Percentiles rank a stretch among this genome's conserved stretches.
These are phyloP conservation scores for Boletus pseudo-olivaceus DNA, from an alignment of 768 basidiomycete genomes.

Conservation along the genomic window DNA sequence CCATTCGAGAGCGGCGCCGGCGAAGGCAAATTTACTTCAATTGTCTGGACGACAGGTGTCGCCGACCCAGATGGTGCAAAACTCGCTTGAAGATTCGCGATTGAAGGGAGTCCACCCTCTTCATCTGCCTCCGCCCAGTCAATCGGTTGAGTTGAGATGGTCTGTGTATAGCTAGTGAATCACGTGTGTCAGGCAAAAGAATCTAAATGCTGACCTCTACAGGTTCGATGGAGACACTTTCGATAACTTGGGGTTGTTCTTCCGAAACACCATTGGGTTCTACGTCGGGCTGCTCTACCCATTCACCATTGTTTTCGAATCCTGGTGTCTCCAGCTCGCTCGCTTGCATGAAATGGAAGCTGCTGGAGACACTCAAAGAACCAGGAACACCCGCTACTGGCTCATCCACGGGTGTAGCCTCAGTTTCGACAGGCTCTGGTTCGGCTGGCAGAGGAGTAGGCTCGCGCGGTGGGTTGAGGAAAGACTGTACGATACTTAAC, in stretches of 20 bases:
- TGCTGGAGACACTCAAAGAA: conserved; percentile 40
- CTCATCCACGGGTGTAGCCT: conserved; percentile 25
- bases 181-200: not conserved
- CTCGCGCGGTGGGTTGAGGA: conserved; percentile 46
- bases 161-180: conserved; percentile 11
- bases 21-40: conserved; percentile 33
- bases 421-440: conserved; percentile 30
- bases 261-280: conserved; percentile 15
- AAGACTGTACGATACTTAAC: conserved; percentile 51
- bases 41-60: conserved; percentile 46
- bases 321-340: conserved; percentile 65
- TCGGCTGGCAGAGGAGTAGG: conserved; percentile 33
- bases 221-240: conserved; percentile 11
- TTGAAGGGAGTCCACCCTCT: conserved; percentile 73
- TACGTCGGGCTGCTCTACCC: conserved; percentile 49
- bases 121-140: conserved; percentile 81
- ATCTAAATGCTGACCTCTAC: conserved; percentile 32
- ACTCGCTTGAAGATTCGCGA: conserved; percentile 70
- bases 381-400: conserved; percentile 42
- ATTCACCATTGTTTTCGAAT: conserved; percentile 53
- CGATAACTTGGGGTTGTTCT: conserved; percentile 13
- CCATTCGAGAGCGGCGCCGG: conserved; percentile 19
- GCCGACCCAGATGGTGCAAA: conserved; percentile 72
- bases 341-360: conserved; percentile 79
- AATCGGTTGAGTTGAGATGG: conserved; percentile 38